Evolutionary conservation across 352 stramenopile genomes (phyloP).

Genomic region (Phytophthora megakarya): DNA sequence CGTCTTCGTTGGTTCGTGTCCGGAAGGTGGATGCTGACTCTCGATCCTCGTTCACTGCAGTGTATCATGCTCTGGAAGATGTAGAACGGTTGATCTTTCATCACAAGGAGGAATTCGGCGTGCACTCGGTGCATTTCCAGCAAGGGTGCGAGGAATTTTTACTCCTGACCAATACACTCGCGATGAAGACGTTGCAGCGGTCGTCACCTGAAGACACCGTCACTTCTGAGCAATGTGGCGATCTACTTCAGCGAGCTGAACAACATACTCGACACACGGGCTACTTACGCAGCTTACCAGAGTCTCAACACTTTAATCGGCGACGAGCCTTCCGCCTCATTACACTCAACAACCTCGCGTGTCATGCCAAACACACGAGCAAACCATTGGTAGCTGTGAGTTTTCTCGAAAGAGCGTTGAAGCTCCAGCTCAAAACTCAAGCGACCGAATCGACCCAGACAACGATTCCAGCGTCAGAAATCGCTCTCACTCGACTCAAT

Average conservation of each 20-base stretch:
- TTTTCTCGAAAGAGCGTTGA: slow-evolving; percentile 53
- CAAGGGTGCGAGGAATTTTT: slow-evolving; percentile 68
- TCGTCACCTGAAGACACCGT: slow-evolving; percentile 4
- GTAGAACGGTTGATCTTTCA: slow-evolving; percentile 49
- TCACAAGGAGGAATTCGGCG: slow-evolving; percentile 54
- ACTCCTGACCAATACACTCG: slow-evolving; percentile 60
- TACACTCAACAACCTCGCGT: slow-evolving; percentile 74
- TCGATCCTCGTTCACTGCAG: slow-evolving; percentile 7
- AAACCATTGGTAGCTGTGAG: slow-evolving; percentile 49
- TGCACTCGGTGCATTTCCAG: slow-evolving; percentile 49
- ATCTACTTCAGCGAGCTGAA: slow-evolving; percentile 50
- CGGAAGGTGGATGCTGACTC: slow-evolving; percentile 27
- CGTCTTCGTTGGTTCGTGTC: slow-evolving; percentile 41
- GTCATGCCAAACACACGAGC: slow-evolving; percentile 49
- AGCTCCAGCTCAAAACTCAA: slow-evolving; percentile 47
- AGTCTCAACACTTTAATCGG: slow-evolving; percentile 22
- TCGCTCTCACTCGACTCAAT: slow-evolving; percentile 64
- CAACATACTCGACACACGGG: slow-evolving; percentile 55
- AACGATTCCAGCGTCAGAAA: slow-evolving; percentile 22
- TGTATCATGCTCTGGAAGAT: slow-evolving; percentile 40
- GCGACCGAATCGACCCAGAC: slow-evolving; percentile 1
- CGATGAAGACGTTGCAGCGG: slow-evolving; percentile 51
- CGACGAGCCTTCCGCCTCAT: slow-evolving; percentile 50
- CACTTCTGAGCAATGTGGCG: slow-evolving; percentile 24
- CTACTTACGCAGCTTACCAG: slow-evolving; percentile 41